Conservation (phyloP, 805 yeast species). For the Yamadazyma akitaensis region DNA sequence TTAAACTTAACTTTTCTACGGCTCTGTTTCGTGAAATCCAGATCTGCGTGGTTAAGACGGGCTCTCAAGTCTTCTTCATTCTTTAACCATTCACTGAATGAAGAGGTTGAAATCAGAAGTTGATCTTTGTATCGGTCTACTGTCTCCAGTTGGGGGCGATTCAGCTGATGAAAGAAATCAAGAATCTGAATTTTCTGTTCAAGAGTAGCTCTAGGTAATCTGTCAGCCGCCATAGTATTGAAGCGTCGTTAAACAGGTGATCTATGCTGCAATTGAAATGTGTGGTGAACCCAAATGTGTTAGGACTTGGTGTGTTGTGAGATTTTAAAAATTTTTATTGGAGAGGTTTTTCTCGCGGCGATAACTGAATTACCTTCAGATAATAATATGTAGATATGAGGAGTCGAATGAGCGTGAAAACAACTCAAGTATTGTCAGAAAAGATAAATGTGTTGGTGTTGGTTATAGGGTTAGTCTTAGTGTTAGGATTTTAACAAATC, state of each 20-base stretch:
- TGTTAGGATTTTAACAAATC: too few species aligned
- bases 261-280: not conserved
- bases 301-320: not conserved
- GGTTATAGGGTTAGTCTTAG: too few species aligned
- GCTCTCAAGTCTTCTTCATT: conserved; percentile 49
- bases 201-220: conserved; percentile 50
- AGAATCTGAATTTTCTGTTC: conserved; percentile 57
- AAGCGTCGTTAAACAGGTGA: not conserved
- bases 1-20: conserved; percentile 50
- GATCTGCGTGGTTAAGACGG: conserved; percentile 36
- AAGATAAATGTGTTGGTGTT: too few species aligned
- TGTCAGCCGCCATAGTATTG: conserved; percentile 6
- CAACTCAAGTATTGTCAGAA: not conserved
- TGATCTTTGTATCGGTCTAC: conserved; percentile 50
- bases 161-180: conserved; percentile 46
- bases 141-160: conserved; percentile 54
- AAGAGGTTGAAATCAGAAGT: conserved; percentile 56
- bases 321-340: conserved; percentile 1
- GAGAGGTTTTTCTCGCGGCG: conserved; percentile 3
- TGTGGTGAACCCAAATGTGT: not conserved
- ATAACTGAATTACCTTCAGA: not conserved
- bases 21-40: conserved; percentile 30
- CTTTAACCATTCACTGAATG: conserved; percentile 61
- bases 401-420: not conserved
- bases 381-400: not conserved